phyloP scores from a whole-genome alignment of 169 alveolate species.

The Cryptosporidium canis region DNA sequence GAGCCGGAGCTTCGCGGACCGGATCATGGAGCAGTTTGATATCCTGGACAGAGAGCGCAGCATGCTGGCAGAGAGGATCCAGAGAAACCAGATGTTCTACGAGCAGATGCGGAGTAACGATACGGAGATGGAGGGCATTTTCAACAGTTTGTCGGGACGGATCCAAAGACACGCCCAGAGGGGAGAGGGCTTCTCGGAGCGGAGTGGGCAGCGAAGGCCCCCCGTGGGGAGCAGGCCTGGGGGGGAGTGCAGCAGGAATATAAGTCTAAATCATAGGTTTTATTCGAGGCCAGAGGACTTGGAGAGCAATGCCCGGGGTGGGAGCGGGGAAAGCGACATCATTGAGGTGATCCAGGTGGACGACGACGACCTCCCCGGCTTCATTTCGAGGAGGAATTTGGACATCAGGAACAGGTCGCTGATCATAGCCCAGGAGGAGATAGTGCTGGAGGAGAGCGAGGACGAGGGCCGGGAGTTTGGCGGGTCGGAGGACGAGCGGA shows the following conservation, averaged over 20 bases:
- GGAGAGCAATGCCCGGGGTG: background rate
- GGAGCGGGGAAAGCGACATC: background rate
- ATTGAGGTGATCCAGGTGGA: conserved; percentile 35
- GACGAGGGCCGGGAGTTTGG: background rate
- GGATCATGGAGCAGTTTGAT: conserved; percentile 58
- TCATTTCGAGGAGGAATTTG: background rate
- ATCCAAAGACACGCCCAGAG: conserved; percentile 18
- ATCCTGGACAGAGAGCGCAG: conserved; percentile 21
- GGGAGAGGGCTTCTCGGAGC: background rate
- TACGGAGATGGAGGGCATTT: background rate
- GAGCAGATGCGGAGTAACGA: conserved; percentile 42
- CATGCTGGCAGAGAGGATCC: conserved; percentile 18
- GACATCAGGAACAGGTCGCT: conserved; percentile 44
- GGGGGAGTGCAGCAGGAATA: background rate
- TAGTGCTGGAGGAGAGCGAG: background rate
- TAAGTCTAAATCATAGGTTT: background rate
- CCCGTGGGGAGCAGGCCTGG: background rate
- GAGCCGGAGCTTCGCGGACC: conserved; percentile 57
- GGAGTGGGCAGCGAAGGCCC: background rate
- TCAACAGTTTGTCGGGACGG: conserved; percentile 6
- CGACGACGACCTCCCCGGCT: background rate
- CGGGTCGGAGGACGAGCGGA: background rate
- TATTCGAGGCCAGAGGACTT: background rate
- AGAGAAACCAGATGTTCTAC: conserved; percentile 31
- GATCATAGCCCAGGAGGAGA: conserved; percentile 1